Conservation (phyloP, 2,329 filamentous ascomycete species). For the Aspergillus texensis region DNA sequence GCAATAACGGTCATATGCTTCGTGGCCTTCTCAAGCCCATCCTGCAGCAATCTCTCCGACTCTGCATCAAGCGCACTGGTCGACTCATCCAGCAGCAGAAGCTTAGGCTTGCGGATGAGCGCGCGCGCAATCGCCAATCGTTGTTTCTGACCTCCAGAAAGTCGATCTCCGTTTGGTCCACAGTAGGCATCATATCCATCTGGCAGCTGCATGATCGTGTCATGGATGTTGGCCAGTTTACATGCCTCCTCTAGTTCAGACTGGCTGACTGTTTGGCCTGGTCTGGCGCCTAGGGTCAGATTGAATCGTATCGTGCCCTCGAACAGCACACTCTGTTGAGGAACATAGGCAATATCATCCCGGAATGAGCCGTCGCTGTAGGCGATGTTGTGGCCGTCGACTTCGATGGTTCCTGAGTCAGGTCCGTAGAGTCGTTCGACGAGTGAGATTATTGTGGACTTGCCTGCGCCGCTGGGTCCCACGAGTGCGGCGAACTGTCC, state of each 20-base stretch:
- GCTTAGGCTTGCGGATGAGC: constrained; percentile 55
- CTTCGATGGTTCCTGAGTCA: constrained; percentile 51
- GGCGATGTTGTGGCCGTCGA: constrained; percentile 55
- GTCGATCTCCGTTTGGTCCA: constrained; percentile 56
- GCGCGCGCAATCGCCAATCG: constrained; percentile 62
- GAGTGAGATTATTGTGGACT: constrained; percentile 65
- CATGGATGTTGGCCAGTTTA: constrained; percentile 70
- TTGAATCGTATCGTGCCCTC: constrained; percentile 54
- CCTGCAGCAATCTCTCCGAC: constrained; percentile 52
- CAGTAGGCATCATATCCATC: constrained; percentile 66
- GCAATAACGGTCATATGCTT: constrained; percentile 45
- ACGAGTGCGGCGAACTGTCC: constrained; percentile 56
- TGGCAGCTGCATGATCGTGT: constrained; percentile 66
- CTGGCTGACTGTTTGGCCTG: constrained; percentile 57
- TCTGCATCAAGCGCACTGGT: constrained; percentile 62
- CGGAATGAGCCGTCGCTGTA: constrained; percentile 43
- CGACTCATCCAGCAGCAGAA: constrained; percentile 63
- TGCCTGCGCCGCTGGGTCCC: constrained; percentile 70
- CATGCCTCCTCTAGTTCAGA: constrained; percentile 69
- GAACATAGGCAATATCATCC: constrained; percentile 50
- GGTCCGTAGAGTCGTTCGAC: constrained; percentile 60
- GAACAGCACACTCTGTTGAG: constrained; percentile 53
- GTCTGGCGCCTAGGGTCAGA: constrained; percentile 49
- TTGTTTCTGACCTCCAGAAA: constrained; percentile 63
- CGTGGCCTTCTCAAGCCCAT: constrained; percentile 39